phyloP scores from a whole-genome alignment of 805 yeast species.

The Geotrichum ghanense region DNA sequence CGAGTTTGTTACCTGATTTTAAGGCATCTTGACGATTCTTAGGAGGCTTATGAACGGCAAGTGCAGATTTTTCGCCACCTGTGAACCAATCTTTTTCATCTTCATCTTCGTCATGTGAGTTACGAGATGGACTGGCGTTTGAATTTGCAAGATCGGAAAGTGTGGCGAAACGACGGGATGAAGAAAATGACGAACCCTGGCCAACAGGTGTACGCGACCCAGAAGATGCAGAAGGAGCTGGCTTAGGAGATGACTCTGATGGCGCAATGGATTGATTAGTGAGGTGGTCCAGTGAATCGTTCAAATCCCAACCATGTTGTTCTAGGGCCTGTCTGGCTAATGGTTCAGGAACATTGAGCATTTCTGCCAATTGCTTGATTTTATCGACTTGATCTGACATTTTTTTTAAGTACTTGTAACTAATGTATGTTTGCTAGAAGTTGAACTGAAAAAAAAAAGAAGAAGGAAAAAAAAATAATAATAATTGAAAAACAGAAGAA shows the following conservation, averaged over 20 bases:
- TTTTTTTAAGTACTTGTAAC: no score
- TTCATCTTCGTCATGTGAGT: slow-evolving; percentile 24
- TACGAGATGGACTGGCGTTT: slow-evolving; percentile 20
- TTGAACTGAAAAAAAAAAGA: no score
- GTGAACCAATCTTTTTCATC: slow-evolving; percentile 35
- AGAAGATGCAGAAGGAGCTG: not conserved
- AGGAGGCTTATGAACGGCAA: slow-evolving; percentile 64
- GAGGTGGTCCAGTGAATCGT: slow-evolving; percentile 7
- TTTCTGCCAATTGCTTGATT: not conserved
- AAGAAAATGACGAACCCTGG: not conserved
- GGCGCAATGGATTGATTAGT: slow-evolving; percentile 1
- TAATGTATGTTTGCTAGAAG: no score
- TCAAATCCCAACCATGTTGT: slow-evolving; percentile 23
- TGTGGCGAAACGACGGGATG: slow-evolving; percentile 19
- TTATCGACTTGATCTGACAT: not conserved
- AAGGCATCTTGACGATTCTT: slow-evolving; percentile 6
- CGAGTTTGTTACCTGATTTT: slow-evolving; percentile 15
- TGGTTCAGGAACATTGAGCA: not conserved
- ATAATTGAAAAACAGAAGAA: no score
- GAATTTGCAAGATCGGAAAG: slow-evolving; percentile 19
- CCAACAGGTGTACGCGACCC: not conserved
- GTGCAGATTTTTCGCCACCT: slow-evolving; percentile 61
- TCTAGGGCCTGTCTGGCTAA: slow-evolving; percentile 30
- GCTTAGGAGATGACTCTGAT: not conserved
- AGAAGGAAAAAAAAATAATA: no score